Conservation (phyloP, 169 alveolate species). For the Plasmodium cynomolgi region DNA sequence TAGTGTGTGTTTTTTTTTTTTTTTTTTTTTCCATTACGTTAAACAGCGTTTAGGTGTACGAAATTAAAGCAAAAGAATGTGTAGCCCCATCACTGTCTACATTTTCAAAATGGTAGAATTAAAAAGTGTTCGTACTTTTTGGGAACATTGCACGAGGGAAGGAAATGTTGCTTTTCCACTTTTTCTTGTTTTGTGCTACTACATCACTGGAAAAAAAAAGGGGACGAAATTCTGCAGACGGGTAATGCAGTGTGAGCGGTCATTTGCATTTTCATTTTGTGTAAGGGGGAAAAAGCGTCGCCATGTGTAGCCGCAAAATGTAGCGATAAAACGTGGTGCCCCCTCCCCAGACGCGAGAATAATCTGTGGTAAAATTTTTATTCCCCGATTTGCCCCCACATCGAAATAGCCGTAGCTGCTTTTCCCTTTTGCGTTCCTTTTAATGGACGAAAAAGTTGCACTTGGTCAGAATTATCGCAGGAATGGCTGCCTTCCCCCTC, state of each 20-base stretch:
- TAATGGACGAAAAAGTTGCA: not conserved
- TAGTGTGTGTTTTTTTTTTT: slow-evolving; percentile 9
- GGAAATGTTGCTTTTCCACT: not conserved
- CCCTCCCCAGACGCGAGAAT: not conserved
- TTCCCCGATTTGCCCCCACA: not conserved
- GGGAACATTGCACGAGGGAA: not conserved
- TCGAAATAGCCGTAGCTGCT: not conserved
- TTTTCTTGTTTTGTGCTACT: slow-evolving; percentile 1
- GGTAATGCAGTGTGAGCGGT: not conserved
- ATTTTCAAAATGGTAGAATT: slow-evolving; percentile 14
- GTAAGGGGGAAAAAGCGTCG: not conserved
- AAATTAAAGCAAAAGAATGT: not conserved
- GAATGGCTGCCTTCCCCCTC: not conserved
- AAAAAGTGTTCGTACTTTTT: not conserved
- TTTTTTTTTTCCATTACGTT: not conserved
- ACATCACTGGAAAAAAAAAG: not conserved
- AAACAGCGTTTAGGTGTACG: not conserved
- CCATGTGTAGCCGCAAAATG: not conserved
- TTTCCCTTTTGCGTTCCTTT: not conserved
- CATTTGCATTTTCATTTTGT: not conserved
- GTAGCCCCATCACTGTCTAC: not conserved
- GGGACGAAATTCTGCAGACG: slow-evolving; percentile 8
- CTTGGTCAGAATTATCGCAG: not conserved
- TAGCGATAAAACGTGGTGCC: not conserved
- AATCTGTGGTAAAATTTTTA: not conserved